phyloP scores from a whole-genome alignment of 2,329 filamentous ascomycete species.

The Aspergillus brunneoviolaceus region DNA sequence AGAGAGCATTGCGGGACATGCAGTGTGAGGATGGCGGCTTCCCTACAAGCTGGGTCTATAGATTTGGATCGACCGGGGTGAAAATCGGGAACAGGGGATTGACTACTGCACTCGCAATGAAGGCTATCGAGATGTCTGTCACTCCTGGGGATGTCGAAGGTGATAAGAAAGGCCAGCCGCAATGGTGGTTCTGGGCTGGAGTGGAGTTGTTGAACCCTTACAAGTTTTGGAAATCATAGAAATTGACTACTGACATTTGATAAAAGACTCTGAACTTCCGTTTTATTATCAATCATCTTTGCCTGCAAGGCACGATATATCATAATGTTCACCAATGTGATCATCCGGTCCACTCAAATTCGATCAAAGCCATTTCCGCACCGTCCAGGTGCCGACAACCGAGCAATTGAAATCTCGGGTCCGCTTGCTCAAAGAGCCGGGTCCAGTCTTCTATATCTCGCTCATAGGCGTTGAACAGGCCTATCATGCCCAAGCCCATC shows the following conservation, averaged over 20 bases:
- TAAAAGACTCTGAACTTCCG: too few relatives aligned
- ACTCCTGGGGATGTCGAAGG: background rate
- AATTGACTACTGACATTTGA: background rate
- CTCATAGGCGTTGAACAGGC: background rate
- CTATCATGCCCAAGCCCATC: background rate
- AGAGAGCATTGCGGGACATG: too few relatives aligned
- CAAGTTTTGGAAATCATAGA: background rate
- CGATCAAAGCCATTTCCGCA: background rate
- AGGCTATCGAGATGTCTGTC: background rate
- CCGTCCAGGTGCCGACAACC: background rate
- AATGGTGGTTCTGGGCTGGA: background rate
- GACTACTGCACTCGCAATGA: background rate
- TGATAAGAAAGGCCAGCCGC: background rate
- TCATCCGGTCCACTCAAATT: background rate
- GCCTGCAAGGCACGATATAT: too few relatives aligned
- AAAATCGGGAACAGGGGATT: background rate
- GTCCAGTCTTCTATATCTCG: background rate
- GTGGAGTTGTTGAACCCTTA: background rate
- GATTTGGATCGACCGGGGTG: background rate
- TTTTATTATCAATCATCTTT: too few relatives aligned
- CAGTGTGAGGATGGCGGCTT: background rate
- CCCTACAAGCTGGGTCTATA: background rate
- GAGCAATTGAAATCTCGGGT: background rate
- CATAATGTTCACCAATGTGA: too few relatives aligned
- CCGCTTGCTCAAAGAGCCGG: background rate